Percentiles rank a stretch among this genome's conserved stretches.
phyloP scores from a whole-genome alignment of 352 stramenopile genomes.

The Achlya hypogyna region DNA sequence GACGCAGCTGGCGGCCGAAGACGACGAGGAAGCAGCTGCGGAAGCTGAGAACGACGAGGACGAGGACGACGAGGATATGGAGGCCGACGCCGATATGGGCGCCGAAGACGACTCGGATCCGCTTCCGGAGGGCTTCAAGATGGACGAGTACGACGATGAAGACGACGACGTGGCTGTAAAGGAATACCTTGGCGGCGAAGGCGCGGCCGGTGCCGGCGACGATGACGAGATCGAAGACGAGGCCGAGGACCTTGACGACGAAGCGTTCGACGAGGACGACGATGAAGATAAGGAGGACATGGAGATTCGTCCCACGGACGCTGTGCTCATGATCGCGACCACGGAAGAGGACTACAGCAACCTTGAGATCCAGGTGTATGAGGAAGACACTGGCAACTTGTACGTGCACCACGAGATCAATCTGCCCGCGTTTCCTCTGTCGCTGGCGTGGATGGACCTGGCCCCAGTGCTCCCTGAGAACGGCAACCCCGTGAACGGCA shows the following conservation, averaged over 20 bases:
- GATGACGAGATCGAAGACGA: slow-evolving; percentile 42
- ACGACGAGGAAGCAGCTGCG: slow-evolving; percentile 52
- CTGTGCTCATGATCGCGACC: slow-evolving; percentile 93
- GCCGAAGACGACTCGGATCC: slow-evolving; percentile 32
- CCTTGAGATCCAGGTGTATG: slow-evolving; percentile 98
- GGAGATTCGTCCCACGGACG: slow-evolving; percentile 89
- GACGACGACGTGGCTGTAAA: slow-evolving; percentile 74
- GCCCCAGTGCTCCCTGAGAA: slow-evolving; percentile 45
- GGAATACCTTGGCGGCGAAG: slow-evolving; percentile 50
- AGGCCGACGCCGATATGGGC: slow-evolving; percentile 6
- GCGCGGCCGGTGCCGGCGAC: slow-evolving; percentile 28
- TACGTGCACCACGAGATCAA: slow-evolving; percentile 99
- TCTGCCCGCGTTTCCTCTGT: slow-evolving; percentile 97
- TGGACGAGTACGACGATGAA: slow-evolving; percentile 85
- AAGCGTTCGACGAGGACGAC: slow-evolving; percentile 37
- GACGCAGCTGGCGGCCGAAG: slow-evolving; percentile 60
- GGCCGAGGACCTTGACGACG: slow-evolving; percentile 31
- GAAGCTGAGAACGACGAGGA: slow-evolving; percentile 38
- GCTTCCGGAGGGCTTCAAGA: slow-evolving; percentile 64
- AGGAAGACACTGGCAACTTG: slow-evolving; percentile 92
- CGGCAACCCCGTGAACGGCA: slow-evolving; percentile 75
- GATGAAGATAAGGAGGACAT: slow-evolving; percentile 89
- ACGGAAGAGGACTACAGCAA: slow-evolving; percentile 98
- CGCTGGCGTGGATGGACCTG: slow-evolving; percentile 94
- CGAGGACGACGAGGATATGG: slow-evolving; percentile 26